phyloP scores from a whole-genome alignment of 352 stramenopile genomes.

The Phytophthora pistaciae region DNA sequence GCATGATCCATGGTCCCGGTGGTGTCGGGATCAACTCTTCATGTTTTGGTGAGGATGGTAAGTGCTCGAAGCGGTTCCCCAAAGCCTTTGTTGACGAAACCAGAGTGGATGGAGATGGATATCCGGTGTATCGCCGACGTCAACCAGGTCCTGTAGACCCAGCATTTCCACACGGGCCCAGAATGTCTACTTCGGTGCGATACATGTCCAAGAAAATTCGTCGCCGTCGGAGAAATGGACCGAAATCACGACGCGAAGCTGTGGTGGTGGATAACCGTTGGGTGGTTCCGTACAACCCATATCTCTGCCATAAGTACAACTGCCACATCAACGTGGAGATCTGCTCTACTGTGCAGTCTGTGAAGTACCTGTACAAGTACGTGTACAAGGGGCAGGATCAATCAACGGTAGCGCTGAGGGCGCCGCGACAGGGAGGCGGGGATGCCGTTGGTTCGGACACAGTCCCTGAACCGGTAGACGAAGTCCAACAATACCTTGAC shows the following conservation, averaged over 20 bases:
- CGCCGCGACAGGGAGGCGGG: not conserved
- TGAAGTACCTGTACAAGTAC: conserved; percentile 79
- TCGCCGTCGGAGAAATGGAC: not conserved
- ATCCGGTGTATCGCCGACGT: conserved; percentile 16
- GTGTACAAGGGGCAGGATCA: conserved; percentile 60
- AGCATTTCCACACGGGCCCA: not conserved
- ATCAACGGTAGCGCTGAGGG: conserved; percentile 1
- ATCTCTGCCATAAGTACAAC: conserved; percentile 54
- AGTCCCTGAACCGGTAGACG: not conserved
- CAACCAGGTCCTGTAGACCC: not conserved
- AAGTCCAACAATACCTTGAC: conserved; percentile 5
- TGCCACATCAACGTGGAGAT: conserved; percentile 72
- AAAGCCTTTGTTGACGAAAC: conserved; percentile 25
- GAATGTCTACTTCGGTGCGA: not conserved
- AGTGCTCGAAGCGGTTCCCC: conserved; percentile 36
- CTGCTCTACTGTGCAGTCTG: conserved; percentile 32
- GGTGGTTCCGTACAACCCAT: conserved; percentile 72
- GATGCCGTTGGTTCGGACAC: not conserved
- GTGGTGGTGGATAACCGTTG: conserved; percentile 35
- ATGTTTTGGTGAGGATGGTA: conserved; percentile 28
- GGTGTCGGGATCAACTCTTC: not conserved
- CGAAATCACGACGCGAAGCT: not conserved
- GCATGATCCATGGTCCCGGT: conserved; percentile 31
- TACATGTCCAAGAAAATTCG: not conserved
- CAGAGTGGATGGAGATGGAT: conserved; percentile 7